phyloP scores from a whole-genome alignment of 805 yeast species.

The Wickerhamomyces alni region DNA sequence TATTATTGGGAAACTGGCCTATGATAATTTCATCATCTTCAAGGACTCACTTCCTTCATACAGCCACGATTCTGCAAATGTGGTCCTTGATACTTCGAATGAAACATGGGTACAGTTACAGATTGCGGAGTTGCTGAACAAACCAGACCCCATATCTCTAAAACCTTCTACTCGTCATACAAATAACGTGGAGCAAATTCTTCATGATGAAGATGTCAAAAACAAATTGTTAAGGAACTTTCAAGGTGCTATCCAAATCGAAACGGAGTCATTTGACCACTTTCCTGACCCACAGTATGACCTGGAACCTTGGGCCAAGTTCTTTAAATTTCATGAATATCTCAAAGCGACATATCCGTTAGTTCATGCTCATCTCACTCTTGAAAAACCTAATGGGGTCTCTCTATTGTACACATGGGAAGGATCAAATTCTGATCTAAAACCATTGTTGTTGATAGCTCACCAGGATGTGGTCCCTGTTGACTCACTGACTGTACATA shows the following conservation, averaged over 20 bases:
- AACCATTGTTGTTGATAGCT: slow-evolving; percentile 68
- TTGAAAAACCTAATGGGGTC: slow-evolving; percentile 53
- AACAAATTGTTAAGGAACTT: slow-evolving; percentile 37
- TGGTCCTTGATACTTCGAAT: too few relatives aligned
- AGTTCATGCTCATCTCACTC: slow-evolving; percentile 38
- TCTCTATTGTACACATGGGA: slow-evolving; percentile 63
- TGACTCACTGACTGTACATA: slow-evolving; percentile 44
- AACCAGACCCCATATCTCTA: background rate
- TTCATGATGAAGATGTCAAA: slow-evolving; percentile 1
- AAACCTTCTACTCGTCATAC: background rate
- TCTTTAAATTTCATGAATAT: slow-evolving; percentile 37
- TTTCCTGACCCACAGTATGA: slow-evolving; percentile 24
- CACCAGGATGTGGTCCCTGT: slow-evolving; percentile 88
- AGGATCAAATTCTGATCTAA: slow-evolving; percentile 45
- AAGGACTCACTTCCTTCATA: too few relatives aligned
- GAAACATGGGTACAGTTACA: background rate
- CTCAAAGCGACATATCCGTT: slow-evolving; percentile 50
- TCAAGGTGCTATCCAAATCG: slow-evolving; percentile 54
- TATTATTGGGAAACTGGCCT: too few relatives aligned
- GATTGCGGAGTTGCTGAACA: background rate
- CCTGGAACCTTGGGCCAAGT: slow-evolving; percentile 28
- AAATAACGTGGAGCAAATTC: slow-evolving; percentile 1
- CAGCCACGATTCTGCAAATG: too few relatives aligned
- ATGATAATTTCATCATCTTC: too few relatives aligned
- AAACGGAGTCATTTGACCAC: slow-evolving; percentile 56